These are phyloP conservation scores for Cephaloascus albidus DNA, from an alignment of 805 yeast genomes.

Conservation along the genomic window DNA sequence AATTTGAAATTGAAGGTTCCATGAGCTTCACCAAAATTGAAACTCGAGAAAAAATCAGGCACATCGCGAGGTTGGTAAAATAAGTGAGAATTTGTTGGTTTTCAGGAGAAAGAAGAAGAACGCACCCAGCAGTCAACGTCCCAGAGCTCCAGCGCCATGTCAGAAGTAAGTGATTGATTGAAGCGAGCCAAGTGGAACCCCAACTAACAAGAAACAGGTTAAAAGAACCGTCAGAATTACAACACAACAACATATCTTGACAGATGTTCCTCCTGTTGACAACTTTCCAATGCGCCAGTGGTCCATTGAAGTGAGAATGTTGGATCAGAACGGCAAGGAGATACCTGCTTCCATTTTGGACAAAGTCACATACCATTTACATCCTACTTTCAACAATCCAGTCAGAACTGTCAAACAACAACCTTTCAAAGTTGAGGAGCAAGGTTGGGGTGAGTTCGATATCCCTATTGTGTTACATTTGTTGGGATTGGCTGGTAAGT, in stretches of 20 bases:
- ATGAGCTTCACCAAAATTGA: background rate
- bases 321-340: conserved; percentile 75
- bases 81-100: too few species aligned
- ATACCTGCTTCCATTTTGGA: conserved; percentile 84
- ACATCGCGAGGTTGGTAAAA: background rate
- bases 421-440: conserved; percentile 83
- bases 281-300: conserved; percentile 94
- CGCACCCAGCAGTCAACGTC: too few species aligned
- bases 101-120: too few species aligned
- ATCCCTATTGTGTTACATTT: conserved; percentile 70
- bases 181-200: too few species aligned
- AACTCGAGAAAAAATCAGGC: background rate
- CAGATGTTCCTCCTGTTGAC: conserved; percentile 76
- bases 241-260: conserved; percentile 74
- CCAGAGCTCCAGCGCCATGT: background rate
- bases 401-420: conserved; percentile 68
- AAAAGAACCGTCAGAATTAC: conserved; percentile 84
- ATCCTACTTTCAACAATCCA: conserved; percentile 92
- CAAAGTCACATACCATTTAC: conserved; percentile 86
- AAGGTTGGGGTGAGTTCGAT: conserved; percentile 99
- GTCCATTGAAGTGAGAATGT: conserved; percentile 68
- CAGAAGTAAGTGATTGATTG: background rate
- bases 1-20: background rate
- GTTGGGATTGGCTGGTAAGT: conserved; percentile 56
- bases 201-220: conserved; percentile 25